A percentile compares a stretch with the other conserved stretches of the same genome.
Conservation (phyloP, 805 yeast species). For the Candida pseudoglaebosa region DNA sequence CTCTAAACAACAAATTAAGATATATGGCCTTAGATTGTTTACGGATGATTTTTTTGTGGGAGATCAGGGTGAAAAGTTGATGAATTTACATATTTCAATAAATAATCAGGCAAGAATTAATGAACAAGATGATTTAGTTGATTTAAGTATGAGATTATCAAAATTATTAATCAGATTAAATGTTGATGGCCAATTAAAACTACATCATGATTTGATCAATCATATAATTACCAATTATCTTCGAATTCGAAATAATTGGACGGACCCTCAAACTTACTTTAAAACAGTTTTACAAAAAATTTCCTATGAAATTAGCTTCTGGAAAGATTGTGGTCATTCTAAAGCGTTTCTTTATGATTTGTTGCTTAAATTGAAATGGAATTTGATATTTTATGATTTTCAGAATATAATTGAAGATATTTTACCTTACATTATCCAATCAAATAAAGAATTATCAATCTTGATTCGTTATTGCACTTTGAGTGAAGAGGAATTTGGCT, state of each 20-base stretch:
- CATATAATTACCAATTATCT: slow-evolving; percentile 14
- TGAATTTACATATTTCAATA: slow-evolving; percentile 11
- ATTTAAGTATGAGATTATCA: slow-evolving; percentile 12
- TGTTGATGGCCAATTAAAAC: slow-evolving; percentile 11
- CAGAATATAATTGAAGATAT: slow-evolving; percentile 14
- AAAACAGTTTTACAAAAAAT: slow-evolving; percentile 11
- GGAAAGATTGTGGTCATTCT: slow-evolving; percentile 17
- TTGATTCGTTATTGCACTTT: slow-evolving; percentile 17
- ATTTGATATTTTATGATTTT: slow-evolving; percentile 24
- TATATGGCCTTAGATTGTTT: slow-evolving; percentile 21
- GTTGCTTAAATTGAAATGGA: slow-evolving; percentile 25
- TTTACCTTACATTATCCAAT: slow-evolving; percentile 17
- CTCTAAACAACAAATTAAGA: slow-evolving; percentile 20
- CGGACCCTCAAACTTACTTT: slow-evolving; percentile 14
- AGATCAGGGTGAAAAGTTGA: slow-evolving; percentile 4
- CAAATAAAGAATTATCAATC: slow-evolving; percentile 12
- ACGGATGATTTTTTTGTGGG: slow-evolving; percentile 11
- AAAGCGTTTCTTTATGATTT: slow-evolving; percentile 16
- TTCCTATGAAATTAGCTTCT: slow-evolving; percentile 16
- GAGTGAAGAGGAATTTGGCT: slow-evolving; percentile 15
- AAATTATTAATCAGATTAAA: slow-evolving; percentile 20
- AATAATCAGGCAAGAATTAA: slow-evolving; percentile 9
- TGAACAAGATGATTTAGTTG: slow-evolving; percentile 6
- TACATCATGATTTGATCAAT: slow-evolving; percentile 11
- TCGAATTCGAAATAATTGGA: slow-evolving; percentile 15